phyloP scores from a whole-genome alignment of 805 yeast species.

The Metschnikowia continentalis region DNA sequence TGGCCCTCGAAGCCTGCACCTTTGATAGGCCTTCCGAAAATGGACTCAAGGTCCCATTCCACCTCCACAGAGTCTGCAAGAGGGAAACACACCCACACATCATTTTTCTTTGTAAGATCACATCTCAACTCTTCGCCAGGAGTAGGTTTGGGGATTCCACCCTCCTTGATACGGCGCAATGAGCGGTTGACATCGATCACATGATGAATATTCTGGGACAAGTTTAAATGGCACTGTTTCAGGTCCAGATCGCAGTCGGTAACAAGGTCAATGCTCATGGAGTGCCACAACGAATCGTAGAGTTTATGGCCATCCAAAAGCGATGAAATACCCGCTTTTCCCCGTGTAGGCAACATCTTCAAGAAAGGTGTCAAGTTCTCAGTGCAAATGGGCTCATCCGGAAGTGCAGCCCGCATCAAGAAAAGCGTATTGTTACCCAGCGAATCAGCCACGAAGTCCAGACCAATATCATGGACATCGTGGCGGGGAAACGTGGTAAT shows the following conservation, averaged over 20 bases:
- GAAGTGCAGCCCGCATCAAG: constrained; percentile 78
- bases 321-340: constrained; percentile 82
- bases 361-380: constrained; percentile 93
- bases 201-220: constrained; percentile 66
- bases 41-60: constrained; percentile 51
- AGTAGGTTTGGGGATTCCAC: constrained; percentile 78
- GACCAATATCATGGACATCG: constrained; percentile 36
- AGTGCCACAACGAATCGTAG: constrained; percentile 91
- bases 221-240: constrained; percentile 42
- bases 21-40: constrained; percentile 65
- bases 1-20: constrained; percentile 61
- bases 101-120: constrained; percentile 55
- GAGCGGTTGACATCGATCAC: constrained; percentile 69
- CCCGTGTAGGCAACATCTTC: constrained; percentile 86
- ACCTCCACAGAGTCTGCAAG: constrained; percentile 46
- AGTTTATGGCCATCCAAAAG: constrained; percentile 85
- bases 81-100: constrained; percentile 77
- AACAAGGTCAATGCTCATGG: constrained; percentile 79
- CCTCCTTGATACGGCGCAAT: constrained; percentile 51
- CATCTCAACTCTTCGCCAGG: constrained; percentile 71
- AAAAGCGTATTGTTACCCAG: constrained; percentile 39
- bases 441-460: constrained; percentile 22
- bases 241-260: constrained; percentile 44
- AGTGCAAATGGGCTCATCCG: constrained; percentile 94
- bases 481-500: constrained; percentile 58